Conservation (phyloP, 176 grass and related monocot genomes). For the Triticum urartu region DNA sequence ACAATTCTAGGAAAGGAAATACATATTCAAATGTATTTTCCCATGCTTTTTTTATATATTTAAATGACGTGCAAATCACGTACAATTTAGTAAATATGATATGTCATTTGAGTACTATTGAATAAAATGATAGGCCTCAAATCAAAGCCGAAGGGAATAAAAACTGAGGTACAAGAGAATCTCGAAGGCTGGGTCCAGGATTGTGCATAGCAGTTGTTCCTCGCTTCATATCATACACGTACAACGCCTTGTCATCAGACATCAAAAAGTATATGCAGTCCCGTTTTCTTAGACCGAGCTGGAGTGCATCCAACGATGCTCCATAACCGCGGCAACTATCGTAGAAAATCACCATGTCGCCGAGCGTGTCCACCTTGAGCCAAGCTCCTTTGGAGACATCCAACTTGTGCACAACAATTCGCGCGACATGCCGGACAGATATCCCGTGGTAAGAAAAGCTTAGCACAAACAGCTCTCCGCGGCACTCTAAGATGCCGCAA, state of each 20-base stretch:
- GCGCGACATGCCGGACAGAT: neutral
- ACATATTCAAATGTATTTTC: too few species aligned
- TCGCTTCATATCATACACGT: neutral
- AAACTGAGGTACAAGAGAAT: neutral
- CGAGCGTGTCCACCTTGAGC: neutral
- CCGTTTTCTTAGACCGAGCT: neutral
- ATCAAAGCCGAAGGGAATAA: neutral
- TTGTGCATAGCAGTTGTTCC: neutral
- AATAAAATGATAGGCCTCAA: neutral
- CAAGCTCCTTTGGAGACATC: neutral
- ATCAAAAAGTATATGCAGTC: neutral
- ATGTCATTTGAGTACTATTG: too few species aligned
- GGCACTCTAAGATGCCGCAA: neutral
- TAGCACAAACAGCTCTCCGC: neutral
- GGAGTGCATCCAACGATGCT: neutral
- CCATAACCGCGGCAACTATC: neutral
- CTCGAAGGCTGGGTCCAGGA: neutral
- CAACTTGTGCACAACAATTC: neutral
- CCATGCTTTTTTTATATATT: too few species aligned
- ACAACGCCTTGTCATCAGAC: neutral
- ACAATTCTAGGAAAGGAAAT: too few species aligned
- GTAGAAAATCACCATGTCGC: neutral
- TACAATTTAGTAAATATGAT: too few species aligned
- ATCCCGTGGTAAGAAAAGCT: neutral
- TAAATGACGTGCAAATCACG: too few species aligned